Conservation (phyloP, 164 flowering plant species). For the Vitis riparia region DNA sequence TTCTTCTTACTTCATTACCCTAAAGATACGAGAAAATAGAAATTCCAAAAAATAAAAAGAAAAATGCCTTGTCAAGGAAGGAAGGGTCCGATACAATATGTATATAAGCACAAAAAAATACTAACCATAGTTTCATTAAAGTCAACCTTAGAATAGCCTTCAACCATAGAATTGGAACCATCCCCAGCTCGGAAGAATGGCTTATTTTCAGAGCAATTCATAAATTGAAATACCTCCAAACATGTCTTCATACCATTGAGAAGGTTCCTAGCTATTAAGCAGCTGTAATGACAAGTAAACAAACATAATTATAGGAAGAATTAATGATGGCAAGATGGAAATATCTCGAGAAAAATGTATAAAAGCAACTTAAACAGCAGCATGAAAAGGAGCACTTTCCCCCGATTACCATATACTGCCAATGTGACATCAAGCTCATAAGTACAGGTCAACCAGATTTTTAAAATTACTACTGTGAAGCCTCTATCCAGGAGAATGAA, state of each 20-base stretch:
- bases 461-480: too few species aligned
- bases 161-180: conserved; percentile 49
- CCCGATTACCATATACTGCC: too few species aligned
- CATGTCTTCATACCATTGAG: conserved; percentile 91
- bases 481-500: too few species aligned
- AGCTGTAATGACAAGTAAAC: conserved; percentile 52
- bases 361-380: not conserved
- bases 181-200: conserved; percentile 46
- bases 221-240: conserved; percentile 74
- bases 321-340: conserved; percentile 1
- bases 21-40: conserved; percentile 18
- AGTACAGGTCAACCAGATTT: too few species aligned
- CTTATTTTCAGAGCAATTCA: conserved; percentile 62
- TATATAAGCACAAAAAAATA: conserved; percentile 9
- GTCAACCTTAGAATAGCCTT: conserved; percentile 64
- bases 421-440: too few species aligned
- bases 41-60: not conserved
- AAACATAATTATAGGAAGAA: conserved; percentile 7
- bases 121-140: conserved; percentile 52
- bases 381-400: not conserved
- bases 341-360: not conserved
- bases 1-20: conserved; percentile 73
- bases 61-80: conserved; percentile 4
- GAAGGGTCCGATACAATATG: conserved; percentile 8
- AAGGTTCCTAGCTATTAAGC: conserved; percentile 88